A percentile compares a stretch with the other conserved stretches of the same genome.
Evolutionary conservation across 2,329 filamentous ascomycete species (phyloP).

Genomic region (Pseudopithomyces maydicus): DNA sequence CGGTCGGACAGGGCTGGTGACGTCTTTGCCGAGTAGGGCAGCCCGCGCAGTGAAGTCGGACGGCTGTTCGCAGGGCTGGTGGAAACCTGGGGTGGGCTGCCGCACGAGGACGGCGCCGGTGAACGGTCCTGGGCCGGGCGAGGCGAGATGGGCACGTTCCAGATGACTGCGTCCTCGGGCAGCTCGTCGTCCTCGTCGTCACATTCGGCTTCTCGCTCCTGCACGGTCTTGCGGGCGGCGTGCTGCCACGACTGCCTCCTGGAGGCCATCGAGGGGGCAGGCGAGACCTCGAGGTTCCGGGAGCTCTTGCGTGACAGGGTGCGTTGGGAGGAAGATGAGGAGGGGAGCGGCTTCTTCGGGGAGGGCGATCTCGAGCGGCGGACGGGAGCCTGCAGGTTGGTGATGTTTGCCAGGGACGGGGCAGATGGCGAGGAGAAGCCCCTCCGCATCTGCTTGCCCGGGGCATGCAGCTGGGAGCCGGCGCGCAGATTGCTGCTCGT

Average conservation of each 20-base stretch:
- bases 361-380: slow-evolving; percentile 45
- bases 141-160: slow-evolving; percentile 82
- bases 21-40: slow-evolving; percentile 25
- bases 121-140: slow-evolving; percentile 45
- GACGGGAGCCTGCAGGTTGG: slow-evolving; percentile 34
- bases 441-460: slow-evolving; percentile 45
- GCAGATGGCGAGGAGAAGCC: slow-evolving; percentile 48
- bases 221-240: slow-evolving; percentile 65
- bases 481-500: slow-evolving; percentile 42
- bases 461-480: slow-evolving; percentile 45
- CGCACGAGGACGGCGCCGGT: slow-evolving; percentile 38
- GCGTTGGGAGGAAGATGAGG: slow-evolving; percentile 28
- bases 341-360: slow-evolving; percentile 32
- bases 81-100: slow-evolving; percentile 34
- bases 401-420: slow-evolving; percentile 37
- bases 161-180: slow-evolving; percentile 77
- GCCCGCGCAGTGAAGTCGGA: slow-evolving; percentile 13
- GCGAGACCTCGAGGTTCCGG: slow-evolving; percentile 36
- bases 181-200: slow-evolving; percentile 77
- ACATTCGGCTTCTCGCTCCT: slow-evolving; percentile 77
- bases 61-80: slow-evolving; percentile 23
- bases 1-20: slow-evolving; percentile 31
- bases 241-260: slow-evolving; percentile 68
- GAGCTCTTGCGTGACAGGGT: slow-evolving; percentile 42
- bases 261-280: slow-evolving; percentile 36